Evolutionary conservation across 192 early-diverging fungal genomes (phyloP).

Genomic region (Gaertneriomyces sp.): DNA sequence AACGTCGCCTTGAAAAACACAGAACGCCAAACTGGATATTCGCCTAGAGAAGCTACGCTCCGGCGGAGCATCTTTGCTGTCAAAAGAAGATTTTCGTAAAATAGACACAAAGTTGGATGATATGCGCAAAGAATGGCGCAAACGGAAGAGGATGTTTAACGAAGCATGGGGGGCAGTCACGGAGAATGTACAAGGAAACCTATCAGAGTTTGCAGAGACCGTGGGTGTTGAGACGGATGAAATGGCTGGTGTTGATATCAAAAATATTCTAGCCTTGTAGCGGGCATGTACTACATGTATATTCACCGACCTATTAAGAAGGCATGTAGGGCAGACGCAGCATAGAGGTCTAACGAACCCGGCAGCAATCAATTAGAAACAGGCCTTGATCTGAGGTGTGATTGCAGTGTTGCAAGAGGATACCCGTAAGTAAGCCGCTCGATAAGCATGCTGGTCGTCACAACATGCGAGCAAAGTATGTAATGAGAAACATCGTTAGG

Average conservation of each 20-base stretch:
- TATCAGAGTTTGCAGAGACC: conserved; percentile 49
- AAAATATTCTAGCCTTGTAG: not conserved
- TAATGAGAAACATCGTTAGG: no score
- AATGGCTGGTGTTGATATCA: conserved; percentile 37
- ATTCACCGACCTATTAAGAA: no score
- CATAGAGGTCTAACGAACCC: no score
- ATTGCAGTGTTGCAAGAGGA: no score
- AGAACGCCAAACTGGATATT: conserved; percentile 27
- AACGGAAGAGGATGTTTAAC: conserved; percentile 56
- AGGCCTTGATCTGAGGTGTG: no score
- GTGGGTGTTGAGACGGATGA: conserved; percentile 63
- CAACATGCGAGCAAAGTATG: no score
- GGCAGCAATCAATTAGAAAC: no score
- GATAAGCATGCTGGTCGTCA: no score
- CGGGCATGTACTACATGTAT: no score
- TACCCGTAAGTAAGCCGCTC: no score
- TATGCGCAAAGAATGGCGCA: conserved; percentile 52
- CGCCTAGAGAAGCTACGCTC: conserved; percentile 28
- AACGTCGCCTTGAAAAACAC: not conserved
- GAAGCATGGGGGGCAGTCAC: conserved; percentile 47
- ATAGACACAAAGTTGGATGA: conserved; percentile 32
- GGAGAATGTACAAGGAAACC: conserved; percentile 51
- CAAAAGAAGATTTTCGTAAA: conserved; percentile 28
- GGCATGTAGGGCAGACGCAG: no score
- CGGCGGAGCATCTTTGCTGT: conserved; percentile 17